Evolutionary conservation across 768 basidiomycete genomes (phyloP), one percentile per base, ranked within the genome.

Genomic region (Auricularia sp.): DNA sequence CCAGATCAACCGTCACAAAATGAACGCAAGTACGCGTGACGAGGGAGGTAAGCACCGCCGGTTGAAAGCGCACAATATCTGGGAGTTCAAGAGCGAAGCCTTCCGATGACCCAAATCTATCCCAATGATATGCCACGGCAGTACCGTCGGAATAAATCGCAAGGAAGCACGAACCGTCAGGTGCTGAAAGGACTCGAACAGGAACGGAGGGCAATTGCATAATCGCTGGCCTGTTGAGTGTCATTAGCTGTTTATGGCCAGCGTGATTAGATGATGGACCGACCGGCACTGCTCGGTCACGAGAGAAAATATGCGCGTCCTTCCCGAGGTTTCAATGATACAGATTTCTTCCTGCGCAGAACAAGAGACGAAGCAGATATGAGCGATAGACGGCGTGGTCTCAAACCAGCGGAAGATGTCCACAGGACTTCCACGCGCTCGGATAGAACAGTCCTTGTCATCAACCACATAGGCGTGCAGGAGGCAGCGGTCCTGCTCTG

Each of bases 121-220:
- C 74, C 81, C 81, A 84, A 67, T 86, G 86, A 66, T 81, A 85
- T 0, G 79, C 79, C 1, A 72, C 35, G 23, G 67, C 59, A 12
- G 69, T 71, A 42, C 47, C 21, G 18, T 69, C 61, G 1, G 62
- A 61, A 51, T 77, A 72, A 4, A 74, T 66, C 1, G 76, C 70
- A 23, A 86, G 39, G 29, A 86, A 68, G 67, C 83, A 85, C 33
- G 84, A 75, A 0, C 82, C 83, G 66, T 85, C 84, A 0, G 84
- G 82, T 0, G 84, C 78, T 1, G 83, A 79, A 68, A 74, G 73
- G 14, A 80, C 73, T n/a, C 67, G 70, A 18, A 61, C 65, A 0
- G 82, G 81, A 3, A 70, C 60, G 16, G 68, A 65, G 0, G 71
- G 67, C 4, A 85, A 72, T 21, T 77, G 72, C 3, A 84, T 67